These are phyloP conservation scores for Lentinula novae-zelandiae DNA, from an alignment of 1,284 basidiomycete genomes.

Conservation along the genomic window DNA sequence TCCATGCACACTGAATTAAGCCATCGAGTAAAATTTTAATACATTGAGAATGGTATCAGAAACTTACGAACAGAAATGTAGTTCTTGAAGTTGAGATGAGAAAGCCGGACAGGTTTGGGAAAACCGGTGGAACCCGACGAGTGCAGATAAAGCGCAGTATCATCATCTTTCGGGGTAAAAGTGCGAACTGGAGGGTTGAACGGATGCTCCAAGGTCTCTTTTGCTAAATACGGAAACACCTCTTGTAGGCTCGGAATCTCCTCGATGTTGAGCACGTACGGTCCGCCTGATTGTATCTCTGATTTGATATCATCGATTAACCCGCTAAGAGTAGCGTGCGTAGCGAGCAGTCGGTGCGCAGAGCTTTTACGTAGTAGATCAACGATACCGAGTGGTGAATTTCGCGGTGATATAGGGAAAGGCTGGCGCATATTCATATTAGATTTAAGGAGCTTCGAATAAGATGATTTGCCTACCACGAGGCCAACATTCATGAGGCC, in stretches of 20 bases:
- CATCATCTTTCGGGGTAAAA: constrained; percentile 22
- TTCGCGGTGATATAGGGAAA: constrained; percentile 28
- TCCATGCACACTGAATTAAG: background rate
- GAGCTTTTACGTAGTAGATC: constrained; percentile 14
- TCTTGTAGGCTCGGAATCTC: constrained; percentile 16
- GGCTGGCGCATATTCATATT: constrained; percentile 16
- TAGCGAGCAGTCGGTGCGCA: constrained; percentile 29
- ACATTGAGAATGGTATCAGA: background rate
- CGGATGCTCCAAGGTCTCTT: background rate
- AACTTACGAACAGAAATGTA: background rate
- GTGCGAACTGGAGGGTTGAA: constrained; percentile 20
- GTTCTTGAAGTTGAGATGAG: background rate
- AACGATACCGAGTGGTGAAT: background rate
- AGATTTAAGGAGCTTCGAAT: background rate
- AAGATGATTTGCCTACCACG: constrained; percentile 21
- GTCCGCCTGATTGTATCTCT: constrained; percentile 15
- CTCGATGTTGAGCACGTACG: constrained; percentile 24
- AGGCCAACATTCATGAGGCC: constrained; percentile 28
- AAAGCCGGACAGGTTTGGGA: constrained; percentile 13
- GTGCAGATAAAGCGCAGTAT: constrained; percentile 9
- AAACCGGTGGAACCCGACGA: constrained; percentile 14
- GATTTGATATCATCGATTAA: constrained; percentile 24
- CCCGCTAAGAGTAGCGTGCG: constrained; percentile 19
- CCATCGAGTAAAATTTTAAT: background rate
- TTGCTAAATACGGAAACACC: background rate